Base-by-base conservation (phyloP, 768 basidiomycete genomes). In the Mycena alexandri region DNA sequence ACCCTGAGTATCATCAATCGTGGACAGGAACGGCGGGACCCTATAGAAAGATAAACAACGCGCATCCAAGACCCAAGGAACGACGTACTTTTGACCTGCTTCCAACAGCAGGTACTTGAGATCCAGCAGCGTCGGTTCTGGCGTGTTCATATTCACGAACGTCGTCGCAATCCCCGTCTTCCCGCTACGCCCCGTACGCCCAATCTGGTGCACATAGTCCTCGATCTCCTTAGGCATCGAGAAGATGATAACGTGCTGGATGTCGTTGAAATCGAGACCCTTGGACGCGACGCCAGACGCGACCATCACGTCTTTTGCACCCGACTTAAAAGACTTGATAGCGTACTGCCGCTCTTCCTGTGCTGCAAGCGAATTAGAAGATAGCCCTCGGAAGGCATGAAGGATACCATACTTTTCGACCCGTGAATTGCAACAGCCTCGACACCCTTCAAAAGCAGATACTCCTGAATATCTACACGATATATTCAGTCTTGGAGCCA, bases 211-310 rank as follows among this genome's bases (percentile, higher is more conserved):
- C 55, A 99, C 97, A 74, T 99, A 99, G 78, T 99, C 98, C 79
- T 99, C 98, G 69, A 99, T 99, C 82, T 99, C 98, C 79, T 99
- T 99, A 0, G 98, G 98, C 98, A 99, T 99, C 34, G 93, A 91
- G 78, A 96, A 99, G 69, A 98, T 99, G 79, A 99, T 98, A 76
- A 99, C 96, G 77, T 98, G 98, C 73, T 98, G 96, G 65, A 99
- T 97, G 75, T 99, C 98, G 78, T 93, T 96, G 80, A 99, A 99
- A 79, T 99, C 98, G 67, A 99, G 88, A 33, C 98, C 98, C 79
- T 99, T 99, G 43, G 95, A 98, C 1, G 97, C 98, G 29, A 99
- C 95, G 34, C 96, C 91, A 4, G 96, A 98, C 3, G 98, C 98
- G 34, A 99, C 98, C 98, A 99, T 99, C 53, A 99, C 97, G 78